Evolutionary conservation across 2,329 filamentous ascomycete species (phyloP), one percentile per base, ranked within the genome.

Genomic region (Epicoccum nigrum): DNA sequence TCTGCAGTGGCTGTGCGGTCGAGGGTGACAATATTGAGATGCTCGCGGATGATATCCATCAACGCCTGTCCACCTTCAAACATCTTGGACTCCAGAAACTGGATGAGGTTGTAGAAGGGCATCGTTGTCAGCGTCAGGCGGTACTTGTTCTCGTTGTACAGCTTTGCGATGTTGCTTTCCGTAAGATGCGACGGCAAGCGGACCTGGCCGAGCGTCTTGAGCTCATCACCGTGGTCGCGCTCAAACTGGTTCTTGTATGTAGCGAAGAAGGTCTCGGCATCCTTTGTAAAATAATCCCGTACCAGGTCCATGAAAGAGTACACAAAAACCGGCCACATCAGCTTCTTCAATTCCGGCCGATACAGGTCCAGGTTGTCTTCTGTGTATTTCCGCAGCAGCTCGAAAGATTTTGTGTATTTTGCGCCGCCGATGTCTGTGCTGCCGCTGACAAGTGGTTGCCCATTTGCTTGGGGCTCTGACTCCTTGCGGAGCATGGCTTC

Each of bases 331-430:
- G 94, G 94, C 92, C 94, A 99, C 13, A 96, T 77, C 4, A 97
- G 79, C 60, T 95, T 92, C 51, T 85, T 83, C 3, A 99, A 80
- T 76, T 99, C 94, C 35, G 93, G 91, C 85, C 92, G 52, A 82
- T 97, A 97, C 21, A 97, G 83, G 59, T 97, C 93, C 19, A 99
- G 81, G 52, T 90, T 92, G 62, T 93, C 92, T 60, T 97, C 92
- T 38, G 96, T 87, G 88, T 92, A 99, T 58, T 85, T 83, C 58
- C 83, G 86, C 33, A 96, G 77, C 33, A 92, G 76, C 49, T 83
- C 83, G 64, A 85, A 97, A 0, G 89, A 88, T 58, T 84, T 86
- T 32, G 83, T 77, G 67, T 93, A 97, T 72, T 90, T 94, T 44
- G 86, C 85, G 7, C 89, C 87, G 0, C 90, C 88, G 51, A 64